Evolutionary conservation across 176 grass and related monocot genomes (phyloP), one percentile per base, ranked within the genome.

Genomic region (Tuctoria greenei): DNA sequence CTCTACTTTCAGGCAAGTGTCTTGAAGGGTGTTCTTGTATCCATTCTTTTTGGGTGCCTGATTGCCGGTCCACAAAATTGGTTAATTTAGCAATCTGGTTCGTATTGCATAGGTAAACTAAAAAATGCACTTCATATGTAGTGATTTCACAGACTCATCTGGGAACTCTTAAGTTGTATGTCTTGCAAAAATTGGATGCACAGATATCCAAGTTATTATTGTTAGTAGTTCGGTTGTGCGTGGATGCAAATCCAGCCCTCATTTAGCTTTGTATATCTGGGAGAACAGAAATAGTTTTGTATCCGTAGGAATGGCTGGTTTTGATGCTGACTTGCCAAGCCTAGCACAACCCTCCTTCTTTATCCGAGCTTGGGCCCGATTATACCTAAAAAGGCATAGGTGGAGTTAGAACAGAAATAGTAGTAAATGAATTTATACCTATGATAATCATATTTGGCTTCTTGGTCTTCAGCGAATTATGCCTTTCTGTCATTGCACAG

Each of bases 1-100:
- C 85, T 99, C 11, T 99, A 99, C 62, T 95, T 88, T 82, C 96
- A 98, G 95, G 95, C 61, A 98, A 88, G 85, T 54, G 39, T 65
- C 74, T 69, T 54, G 54, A 21, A 24, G n/a, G n/a, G 21, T 57
- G 54, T 24, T 57, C 21, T 10, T 57, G n/a, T 57, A 24, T 25
- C 21, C 55, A 58, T 26, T 58, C 2, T 23, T 57, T 25, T 58
- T 58, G 21, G 10, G 55, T 58, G 3, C 55, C 21, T 58, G 23
- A 25, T 58, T 11, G 21, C 10, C 3, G 1, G 20, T 21, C 51
- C 25, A 36, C 20, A 61, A 23, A 51, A 20, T 43, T 10, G 39
- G 13, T 36, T 52, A 54, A 54, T 20, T 21, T 54, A 21, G 9
- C 2, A 1, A 54, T 54, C 50, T 54, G 15, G 6, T 18, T 47